Percentiles rank a stretch among this genome's conserved stretches.
Conservation (phyloP, 169 alveolate genomes). For the Eimeria praecox region DNA sequence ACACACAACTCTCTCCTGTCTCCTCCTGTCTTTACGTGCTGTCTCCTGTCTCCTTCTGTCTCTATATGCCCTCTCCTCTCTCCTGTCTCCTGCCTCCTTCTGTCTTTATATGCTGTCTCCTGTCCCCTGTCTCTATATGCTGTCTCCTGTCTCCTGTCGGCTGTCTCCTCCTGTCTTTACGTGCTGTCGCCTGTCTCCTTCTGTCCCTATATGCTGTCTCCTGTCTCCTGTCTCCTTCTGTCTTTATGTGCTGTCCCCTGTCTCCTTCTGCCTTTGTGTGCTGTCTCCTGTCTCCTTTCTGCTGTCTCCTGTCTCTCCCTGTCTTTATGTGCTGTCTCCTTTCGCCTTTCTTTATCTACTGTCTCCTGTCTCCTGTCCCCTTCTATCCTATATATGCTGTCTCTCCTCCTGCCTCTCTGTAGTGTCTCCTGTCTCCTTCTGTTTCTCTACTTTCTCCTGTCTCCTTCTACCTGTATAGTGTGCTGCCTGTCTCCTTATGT, state of each 20-base stretch:
- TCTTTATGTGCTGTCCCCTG: too few relatives aligned
- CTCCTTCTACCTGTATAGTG: neutral
- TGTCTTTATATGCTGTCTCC: too few relatives aligned
- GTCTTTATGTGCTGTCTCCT: neutral
- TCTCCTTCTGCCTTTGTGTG: neutral
- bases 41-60: neutral
- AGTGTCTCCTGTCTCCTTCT: neutral
- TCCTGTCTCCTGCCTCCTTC: too few relatives aligned
- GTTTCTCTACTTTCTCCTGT: neutral
- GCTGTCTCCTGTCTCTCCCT: neutral
- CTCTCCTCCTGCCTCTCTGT: too few relatives aligned
- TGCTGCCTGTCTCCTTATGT: too few relatives aligned
- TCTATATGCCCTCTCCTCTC: neutral
- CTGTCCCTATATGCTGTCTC: too few relatives aligned
- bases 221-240: too few relatives aligned
- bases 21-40: too few relatives aligned
- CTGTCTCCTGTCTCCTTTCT: neutral
- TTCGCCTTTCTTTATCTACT: neutral
- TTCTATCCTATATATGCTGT: neutral
- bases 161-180: neutral
- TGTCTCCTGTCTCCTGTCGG: neutral
- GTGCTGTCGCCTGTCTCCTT: neutral
- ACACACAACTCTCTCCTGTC: neutral
- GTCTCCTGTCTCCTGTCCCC: neutral
- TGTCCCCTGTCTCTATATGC: neutral